Evolutionary conservation across 306 rosid species (phyloP).

Genomic region (Lathyrus oleraceus): DNA sequence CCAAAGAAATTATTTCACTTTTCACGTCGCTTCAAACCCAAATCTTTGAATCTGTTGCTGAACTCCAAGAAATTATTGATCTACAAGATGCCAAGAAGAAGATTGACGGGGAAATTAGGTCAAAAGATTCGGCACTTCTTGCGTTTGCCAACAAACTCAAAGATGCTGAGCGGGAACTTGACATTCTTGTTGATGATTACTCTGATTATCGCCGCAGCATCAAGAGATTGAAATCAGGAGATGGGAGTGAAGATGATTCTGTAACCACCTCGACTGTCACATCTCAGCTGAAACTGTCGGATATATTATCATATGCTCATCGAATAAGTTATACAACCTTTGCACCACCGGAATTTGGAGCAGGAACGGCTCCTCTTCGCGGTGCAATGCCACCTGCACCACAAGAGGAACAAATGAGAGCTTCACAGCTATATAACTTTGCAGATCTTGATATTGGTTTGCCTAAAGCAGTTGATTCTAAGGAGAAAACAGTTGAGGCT

Average conservation of each 20-base stretch:
- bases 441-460: constrained; percentile 90
- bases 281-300: constrained; percentile 61
- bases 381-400: constrained; percentile 98
- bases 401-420: constrained; percentile 94
- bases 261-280: constrained; percentile 59
- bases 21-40: constrained; percentile 76
- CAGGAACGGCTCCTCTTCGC: constrained; percentile 78
- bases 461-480: constrained; percentile 62
- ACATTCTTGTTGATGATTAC: constrained; percentile 81
- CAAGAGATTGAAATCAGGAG: constrained; percentile 51
- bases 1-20: constrained; percentile 69
- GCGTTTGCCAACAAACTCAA: constrained; percentile 79
- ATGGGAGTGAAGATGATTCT: constrained; percentile 53
- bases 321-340: constrained; percentile 91
- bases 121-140: constrained; percentile 61
- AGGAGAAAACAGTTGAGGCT: constrained; percentile 66
- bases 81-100: constrained; percentile 80
- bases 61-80: constrained; percentile 90
- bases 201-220: constrained; percentile 64
- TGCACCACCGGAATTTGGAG: constrained; percentile 93
- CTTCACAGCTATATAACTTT: constrained; percentile 80
- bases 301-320: constrained; percentile 84
- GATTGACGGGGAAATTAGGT: constrained; percentile 56
- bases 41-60: constrained; percentile 80
- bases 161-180: constrained; percentile 81